A percentile compares a stretch with the other conserved stretches of the same genome.
These are phyloP conservation scores for Hirsutella thompsonii DNA, from an alignment of 2,329 filamentous ascomycete species.

Conservation along the genomic window DNA sequence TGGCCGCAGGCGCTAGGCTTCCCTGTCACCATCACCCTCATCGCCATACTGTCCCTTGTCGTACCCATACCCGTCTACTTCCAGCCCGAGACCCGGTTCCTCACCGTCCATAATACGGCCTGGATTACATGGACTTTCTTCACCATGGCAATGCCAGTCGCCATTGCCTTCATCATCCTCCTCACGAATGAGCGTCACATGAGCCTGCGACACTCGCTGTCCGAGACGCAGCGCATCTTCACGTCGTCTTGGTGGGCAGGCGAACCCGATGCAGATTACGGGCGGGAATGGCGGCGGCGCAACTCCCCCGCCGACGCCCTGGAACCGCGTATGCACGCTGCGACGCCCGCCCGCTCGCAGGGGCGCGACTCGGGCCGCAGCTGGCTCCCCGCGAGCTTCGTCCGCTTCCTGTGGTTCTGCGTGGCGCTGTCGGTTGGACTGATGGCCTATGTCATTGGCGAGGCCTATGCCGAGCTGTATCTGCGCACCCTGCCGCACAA, in stretches of 20 bases:
- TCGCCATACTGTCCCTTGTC: slow-evolving; percentile 46
- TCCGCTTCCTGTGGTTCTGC: slow-evolving; percentile 59
- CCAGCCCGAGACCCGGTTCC: slow-evolving; percentile 34
- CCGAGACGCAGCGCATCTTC: slow-evolving; percentile 55
- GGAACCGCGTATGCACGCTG: slow-evolving; percentile 21
- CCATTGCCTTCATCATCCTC: slow-evolving; percentile 50
- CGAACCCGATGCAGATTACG: slow-evolving; percentile 28
- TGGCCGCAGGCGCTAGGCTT: slow-evolving; percentile 54
- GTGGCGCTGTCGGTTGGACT: slow-evolving; percentile 48
- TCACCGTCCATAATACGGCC: slow-evolving; percentile 50
- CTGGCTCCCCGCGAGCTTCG: slow-evolving; percentile 54
- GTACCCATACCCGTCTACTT: slow-evolving; percentile 49
- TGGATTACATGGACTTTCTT: slow-evolving; percentile 61
- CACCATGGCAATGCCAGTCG: slow-evolving; percentile 57
- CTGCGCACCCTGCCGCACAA: slow-evolving; percentile 53
- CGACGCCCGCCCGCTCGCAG: slow-evolving; percentile 12
- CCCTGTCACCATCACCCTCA: slow-evolving; percentile 47
- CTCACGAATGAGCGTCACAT: slow-evolving; percentile 52
- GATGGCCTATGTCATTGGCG: slow-evolving; percentile 53
- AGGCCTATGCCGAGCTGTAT: slow-evolving; percentile 58
- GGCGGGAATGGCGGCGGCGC: neutral
- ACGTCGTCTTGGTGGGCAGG: slow-evolving; percentile 54
- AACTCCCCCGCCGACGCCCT: slow-evolving; percentile 15
- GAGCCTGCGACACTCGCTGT: slow-evolving; percentile 44
- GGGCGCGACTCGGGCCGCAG: slow-evolving; percentile 30